Percentiles rank a stretch among this genome's conserved stretches.
These are phyloP conservation scores for Aegle marmelos DNA, from an alignment of 345 rosid species.

Conservation along the genomic window DNA sequence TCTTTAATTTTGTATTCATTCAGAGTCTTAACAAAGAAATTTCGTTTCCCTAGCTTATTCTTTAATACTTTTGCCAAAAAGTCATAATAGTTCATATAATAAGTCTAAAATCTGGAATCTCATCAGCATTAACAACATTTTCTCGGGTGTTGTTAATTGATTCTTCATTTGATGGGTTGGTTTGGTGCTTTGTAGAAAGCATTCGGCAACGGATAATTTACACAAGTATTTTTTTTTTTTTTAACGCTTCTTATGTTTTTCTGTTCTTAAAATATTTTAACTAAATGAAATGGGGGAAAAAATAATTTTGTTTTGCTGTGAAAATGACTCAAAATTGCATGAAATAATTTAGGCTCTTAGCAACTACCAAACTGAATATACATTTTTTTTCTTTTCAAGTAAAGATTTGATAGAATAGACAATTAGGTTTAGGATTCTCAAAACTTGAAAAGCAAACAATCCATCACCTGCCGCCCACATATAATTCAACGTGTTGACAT, in stretches of 20 bases:
- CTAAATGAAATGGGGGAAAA: neutral
- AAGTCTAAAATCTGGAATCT: neutral
- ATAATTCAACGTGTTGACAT: slow-evolving; percentile 31
- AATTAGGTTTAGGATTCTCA: neutral
- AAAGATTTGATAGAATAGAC: neutral
- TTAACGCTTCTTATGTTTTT: neutral
- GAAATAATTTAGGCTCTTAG: neutral
- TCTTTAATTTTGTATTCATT: neutral
- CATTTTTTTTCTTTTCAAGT: neutral
- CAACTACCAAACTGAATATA: neutral
- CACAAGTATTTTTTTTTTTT: neutral
- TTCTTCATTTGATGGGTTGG: neutral
- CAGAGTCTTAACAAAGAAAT: neutral
- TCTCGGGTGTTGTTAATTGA: neutral
- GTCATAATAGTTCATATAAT: neutral
- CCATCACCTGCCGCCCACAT: slow-evolving; percentile 11
- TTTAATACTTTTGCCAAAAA: neutral
- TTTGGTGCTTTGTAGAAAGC: neutral
- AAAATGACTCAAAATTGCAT: neutral
- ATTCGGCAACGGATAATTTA: neutral
- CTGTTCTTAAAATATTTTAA: neutral
- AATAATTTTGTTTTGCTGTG: neutral
- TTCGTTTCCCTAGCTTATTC: neutral
- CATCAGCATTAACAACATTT: neutral
- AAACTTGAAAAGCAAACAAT: neutral